Base-by-base conservation (phyloP, 2,329 filamentous ascomycete species). In the Beauveria rudraprayagi region DNA sequence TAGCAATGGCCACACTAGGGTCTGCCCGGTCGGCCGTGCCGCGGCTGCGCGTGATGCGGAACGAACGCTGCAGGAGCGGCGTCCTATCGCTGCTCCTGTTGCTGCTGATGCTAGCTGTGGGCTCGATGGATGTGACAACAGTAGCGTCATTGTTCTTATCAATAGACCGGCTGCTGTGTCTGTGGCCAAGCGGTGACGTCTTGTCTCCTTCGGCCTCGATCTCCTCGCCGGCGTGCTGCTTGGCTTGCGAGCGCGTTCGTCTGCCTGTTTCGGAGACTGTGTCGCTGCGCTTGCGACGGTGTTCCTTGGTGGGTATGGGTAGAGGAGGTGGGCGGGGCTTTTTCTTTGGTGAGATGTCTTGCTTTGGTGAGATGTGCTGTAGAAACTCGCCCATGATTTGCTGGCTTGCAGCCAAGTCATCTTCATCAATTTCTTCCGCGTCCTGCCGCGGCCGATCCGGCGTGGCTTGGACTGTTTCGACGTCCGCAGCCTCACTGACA, bases 361-460 rank as follows among this genome's bases (percentile, higher is more conserved):
- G 64, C 26, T 56, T 52, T 2, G 69, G 67, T 57, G 69, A 68
- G 1, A 43, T 24, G 34, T 67, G 67, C 50, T 70, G 69, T 37
- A 69, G 55, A 34, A 68, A 68, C 62, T 71, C 70, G 34, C 65
- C 63, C 66, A 70, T 70, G 60, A 71, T 67, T 65, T 71, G 70
- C 61, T 69, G 65, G 34, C 69, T 66, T 46, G 65, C 67, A 19
- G 59, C 66, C 43, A 66, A 57, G 7, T 30, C 50, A 26, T 58
- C 60, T 19, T 58, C 56, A 10, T 56, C 53, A 17, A 30, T 46
- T 7, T 61, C 62, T 3, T 57, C 44, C 3, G 41, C 41, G 9
- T 57, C 51, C 3, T 37, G 37, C 22, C 2, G 22, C 8, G 19
- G 43, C 46, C 34, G 30, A 28, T 47, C 11, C 11, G 24, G 43